Evolutionary conservation across 441 rosid genomes (phyloP).

Genomic region (Jatropha multifida): DNA sequence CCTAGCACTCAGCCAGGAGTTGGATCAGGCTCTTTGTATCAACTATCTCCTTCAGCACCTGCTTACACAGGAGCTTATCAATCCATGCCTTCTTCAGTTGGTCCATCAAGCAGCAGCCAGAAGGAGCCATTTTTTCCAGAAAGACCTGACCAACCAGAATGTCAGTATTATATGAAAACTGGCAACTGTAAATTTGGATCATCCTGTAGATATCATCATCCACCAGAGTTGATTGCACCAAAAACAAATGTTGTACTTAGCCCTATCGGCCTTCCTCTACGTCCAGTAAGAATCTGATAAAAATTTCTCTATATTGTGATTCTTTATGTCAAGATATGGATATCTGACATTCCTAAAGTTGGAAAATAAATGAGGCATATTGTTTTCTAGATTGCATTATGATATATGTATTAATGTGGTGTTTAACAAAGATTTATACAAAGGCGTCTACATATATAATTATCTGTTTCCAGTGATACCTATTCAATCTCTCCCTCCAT

Average conservation of each 20-base stretch:
- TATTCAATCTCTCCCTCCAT: not conserved
- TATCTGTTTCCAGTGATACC: not conserved
- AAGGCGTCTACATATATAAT: not conserved
- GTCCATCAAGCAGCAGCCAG: conserved; percentile 52
- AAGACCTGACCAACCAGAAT: conserved; percentile 89
- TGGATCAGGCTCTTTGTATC: conserved; percentile 69
- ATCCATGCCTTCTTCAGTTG: conserved; percentile 39
- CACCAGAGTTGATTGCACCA: conserved; percentile 53
- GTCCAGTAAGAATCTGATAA: conserved; percentile 61
- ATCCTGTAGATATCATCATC: conserved; percentile 90
- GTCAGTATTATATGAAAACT: conserved; percentile 84
- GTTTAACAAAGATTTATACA: not conserved
- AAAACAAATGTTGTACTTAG: conserved; percentile 53
- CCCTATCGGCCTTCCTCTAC: conserved; percentile 82
- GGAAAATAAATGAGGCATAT: conserved; percentile 3
- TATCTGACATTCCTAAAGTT: not conserved
- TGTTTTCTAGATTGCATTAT: not conserved
- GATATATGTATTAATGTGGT: not conserved
- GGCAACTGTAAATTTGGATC: conserved; percentile 95
- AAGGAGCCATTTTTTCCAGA: conserved; percentile 71
- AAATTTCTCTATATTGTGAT: conserved; percentile 10
- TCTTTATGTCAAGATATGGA: conserved; percentile 9
- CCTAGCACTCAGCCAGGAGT: conserved; percentile 58
- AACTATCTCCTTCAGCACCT: conserved; percentile 69
- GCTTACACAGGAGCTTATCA: conserved; percentile 67